Evolutionary conservation across 257 asterid species (phyloP).

Genomic region (Solanum virginianum): DNA sequence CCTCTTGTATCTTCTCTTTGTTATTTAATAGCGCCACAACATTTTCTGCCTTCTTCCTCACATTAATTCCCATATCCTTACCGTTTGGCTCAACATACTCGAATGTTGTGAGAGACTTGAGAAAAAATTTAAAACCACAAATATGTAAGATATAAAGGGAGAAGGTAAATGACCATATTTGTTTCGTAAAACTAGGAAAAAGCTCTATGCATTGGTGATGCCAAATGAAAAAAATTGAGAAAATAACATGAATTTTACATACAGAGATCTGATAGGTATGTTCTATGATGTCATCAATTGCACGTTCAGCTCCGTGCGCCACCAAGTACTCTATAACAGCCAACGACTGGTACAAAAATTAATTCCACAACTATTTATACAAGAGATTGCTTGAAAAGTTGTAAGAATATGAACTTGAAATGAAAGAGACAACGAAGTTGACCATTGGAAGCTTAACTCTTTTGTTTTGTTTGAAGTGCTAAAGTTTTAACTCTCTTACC

Average conservation of each 20-base stretch:
- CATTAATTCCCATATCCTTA: conserved; percentile 80
- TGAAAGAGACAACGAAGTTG: background rate
- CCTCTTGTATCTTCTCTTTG: conserved; percentile 86
- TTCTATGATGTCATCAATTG: conserved; percentile 88
- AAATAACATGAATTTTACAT: conserved; percentile 21
- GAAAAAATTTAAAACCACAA: conserved; percentile 5
- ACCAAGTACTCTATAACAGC: conserved; percentile 95
- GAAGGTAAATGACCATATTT: background rate
- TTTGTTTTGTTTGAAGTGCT: background rate
- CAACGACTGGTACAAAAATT: conserved; percentile 43
- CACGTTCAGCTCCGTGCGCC: conserved; percentile 94
- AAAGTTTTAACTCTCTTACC: background rate
- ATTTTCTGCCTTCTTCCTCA: conserved; percentile 82
- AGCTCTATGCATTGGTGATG: background rate
- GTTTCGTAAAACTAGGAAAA: background rate
- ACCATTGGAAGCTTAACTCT: background rate
- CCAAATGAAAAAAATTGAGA: background rate
- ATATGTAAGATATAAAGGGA: background rate
- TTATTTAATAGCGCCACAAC: conserved; percentile 64
- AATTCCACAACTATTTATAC: background rate
- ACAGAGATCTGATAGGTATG: conserved; percentile 92
- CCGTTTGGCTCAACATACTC: conserved; percentile 91
- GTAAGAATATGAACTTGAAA: background rate
- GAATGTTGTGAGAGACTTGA: conserved; percentile 72
- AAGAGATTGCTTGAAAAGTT: background rate